Evolutionary conservation across 345 rosid genomes (phyloP).

Genomic region (Gossypium longicalyx): DNA sequence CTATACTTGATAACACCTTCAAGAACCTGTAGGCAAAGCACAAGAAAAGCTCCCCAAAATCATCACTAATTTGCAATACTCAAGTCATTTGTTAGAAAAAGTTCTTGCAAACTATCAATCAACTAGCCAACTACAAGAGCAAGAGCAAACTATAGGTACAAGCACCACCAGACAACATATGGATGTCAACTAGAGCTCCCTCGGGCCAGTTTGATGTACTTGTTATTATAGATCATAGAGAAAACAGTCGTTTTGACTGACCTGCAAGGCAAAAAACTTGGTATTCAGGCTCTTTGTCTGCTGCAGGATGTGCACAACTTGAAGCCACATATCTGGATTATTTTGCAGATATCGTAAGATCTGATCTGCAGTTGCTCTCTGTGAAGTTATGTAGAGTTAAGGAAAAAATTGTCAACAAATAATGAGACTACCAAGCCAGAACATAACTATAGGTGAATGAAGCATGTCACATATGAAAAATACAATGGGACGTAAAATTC

Average conservation of each 20-base stretch:
- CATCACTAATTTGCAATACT: neutral
- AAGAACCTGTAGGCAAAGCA: slow-evolving; percentile 55
- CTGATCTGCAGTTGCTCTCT: slow-evolving; percentile 95
- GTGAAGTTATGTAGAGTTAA: slow-evolving; percentile 18
- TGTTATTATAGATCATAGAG: neutral
- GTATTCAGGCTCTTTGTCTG: slow-evolving; percentile 79
- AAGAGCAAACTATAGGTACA: neutral
- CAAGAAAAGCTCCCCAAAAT: neutral
- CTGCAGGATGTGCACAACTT: slow-evolving; percentile 87
- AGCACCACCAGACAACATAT: neutral
- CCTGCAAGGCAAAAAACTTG: slow-evolving; percentile 97
- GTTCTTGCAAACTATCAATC: neutral
- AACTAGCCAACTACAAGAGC: neutral
- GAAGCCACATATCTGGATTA: slow-evolving; percentile 96
- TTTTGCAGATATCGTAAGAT: slow-evolving; percentile 91
- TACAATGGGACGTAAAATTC: neutral
- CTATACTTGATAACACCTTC: slow-evolving; percentile 97
- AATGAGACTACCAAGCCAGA: neutral
- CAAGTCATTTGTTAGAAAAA: slow-evolving; percentile 1
- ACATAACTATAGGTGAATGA: neutral
- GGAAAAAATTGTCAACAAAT: neutral
- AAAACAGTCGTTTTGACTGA: slow-evolving; percentile 18
- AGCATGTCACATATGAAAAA: neutral
- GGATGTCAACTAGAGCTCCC: neutral
- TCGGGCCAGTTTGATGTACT: neutral